These are phyloP conservation scores for Lactifluus echinatus DNA, from an alignment of 768 basidiomycete genomes.

Conservation along the genomic window DNA sequence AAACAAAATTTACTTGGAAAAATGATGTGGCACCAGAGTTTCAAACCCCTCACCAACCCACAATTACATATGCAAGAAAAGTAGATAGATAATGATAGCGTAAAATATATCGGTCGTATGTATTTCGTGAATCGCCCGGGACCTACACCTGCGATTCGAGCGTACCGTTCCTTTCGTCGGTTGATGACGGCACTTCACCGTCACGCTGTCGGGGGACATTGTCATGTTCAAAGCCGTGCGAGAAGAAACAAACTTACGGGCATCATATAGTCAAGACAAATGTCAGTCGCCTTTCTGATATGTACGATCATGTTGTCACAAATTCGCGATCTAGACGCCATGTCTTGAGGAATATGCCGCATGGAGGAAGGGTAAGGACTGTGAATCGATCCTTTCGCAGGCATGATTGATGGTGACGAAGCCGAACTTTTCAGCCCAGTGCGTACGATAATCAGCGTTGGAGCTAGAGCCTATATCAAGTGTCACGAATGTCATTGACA, in stretches of 20 bases:
- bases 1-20: too few relatives aligned
- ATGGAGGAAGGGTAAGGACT: neutral
- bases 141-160: neutral
- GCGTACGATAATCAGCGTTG: slow-evolving; percentile 10
- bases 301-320: neutral
- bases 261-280: neutral
- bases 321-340: neutral
- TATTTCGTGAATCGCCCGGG: neutral
- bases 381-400: slow-evolving; percentile 1
- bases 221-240: neutral
- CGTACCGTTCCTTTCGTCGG: neutral
- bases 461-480: neutral
- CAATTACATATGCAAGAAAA: too few relatives aligned
- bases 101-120: too few relatives aligned
- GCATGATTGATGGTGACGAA: neutral
- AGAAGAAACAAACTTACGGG: neutral
- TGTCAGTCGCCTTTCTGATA: slow-evolving; percentile 1
- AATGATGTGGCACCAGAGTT: too few relatives aligned
- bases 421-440: neutral
- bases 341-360: neutral
- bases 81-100: too few relatives aligned
- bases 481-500: neutral
- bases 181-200: neutral
- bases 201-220: neutral
- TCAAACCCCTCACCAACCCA: too few relatives aligned